Evolutionary conservation across 225 moss, liverwort and hornwort genomes (phyloP), one percentile per base, ranked within the genome.

Genomic region (Sphagnum contortum): DNA sequence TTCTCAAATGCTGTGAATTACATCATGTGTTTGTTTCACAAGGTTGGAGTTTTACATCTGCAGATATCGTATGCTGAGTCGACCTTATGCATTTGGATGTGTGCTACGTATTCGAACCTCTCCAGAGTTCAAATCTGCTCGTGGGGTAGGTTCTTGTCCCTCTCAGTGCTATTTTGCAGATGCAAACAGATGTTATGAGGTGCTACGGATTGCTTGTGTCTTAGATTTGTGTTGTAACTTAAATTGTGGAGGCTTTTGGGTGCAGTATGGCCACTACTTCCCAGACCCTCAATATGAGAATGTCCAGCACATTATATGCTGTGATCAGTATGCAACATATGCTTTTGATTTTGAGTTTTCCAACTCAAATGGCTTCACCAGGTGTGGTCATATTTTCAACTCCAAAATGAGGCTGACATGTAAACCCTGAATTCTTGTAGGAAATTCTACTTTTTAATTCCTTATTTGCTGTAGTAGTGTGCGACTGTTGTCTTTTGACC

Each of bases 51-150:
- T 66, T 47, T 44, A 47, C 48, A 12, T n/a, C 45, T 58, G 69
- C 77, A 98, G 96, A 48, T 98, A 93, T 69, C 98, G 98, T 59
- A 98, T 98, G 98, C 91, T 98, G 8, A 98, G 87, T 77, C 94
- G 98, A 64, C 93, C 98, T 11, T 93, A 91, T 68, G 98, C 98
- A 66, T 98, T 98, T 76, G 89, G 83, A 47, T 98, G 98, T 77
- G 84, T 92, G 64, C 53, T 98, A 57, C 85, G 98, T 62, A 79
- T 98, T 47, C 89, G 98, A 71, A 75, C 98, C 48, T 98, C 96
- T 56, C 80, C 96, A 60, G 93, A 86, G 70, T 89, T 93, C 66
- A 91, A 87, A 69, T 80, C 85, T 59, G 93, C 96, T 60, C 79
- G 87, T 76, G 85, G 90, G 70, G 96, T 96, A 82, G 83, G 86